Conservation (phyloP, 768 basidiomycete genomes). For the Phylloporus sp. region DNA sequence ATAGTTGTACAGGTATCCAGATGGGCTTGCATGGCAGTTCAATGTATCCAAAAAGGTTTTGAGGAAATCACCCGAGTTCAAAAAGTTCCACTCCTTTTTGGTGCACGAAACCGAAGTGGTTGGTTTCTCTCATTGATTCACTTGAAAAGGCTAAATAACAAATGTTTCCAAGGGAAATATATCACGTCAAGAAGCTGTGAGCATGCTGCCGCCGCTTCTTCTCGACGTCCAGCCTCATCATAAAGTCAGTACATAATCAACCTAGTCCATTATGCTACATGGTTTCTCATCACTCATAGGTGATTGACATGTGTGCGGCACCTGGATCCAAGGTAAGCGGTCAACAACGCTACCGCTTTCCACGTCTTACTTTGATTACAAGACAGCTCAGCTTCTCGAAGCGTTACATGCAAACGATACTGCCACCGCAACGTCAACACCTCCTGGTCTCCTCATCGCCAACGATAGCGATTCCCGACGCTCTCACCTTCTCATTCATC, state of each 20-base stretch:
- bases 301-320: slow-evolving; percentile 97
- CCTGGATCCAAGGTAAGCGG: slow-evolving; percentile 85
- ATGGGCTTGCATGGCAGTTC: slow-evolving; percentile 94
- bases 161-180: slow-evolving; percentile 74
- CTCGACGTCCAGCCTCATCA: slow-evolving; percentile 95
- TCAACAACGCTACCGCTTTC: neutral
- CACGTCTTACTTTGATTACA: slow-evolving; percentile 2
- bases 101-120: slow-evolving; percentile 98
- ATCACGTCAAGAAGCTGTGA: slow-evolving; percentile 94
- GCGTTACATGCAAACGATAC: slow-evolving; percentile 82
- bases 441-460: slow-evolving; percentile 85
- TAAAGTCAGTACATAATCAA: slow-evolving; percentile 40
- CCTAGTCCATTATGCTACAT: neutral
- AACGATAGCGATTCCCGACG: slow-evolving; percentile 95
- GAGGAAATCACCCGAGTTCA: slow-evolving; percentile 85
- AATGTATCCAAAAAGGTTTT: slow-evolving; percentile 86
- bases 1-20: slow-evolving; percentile 70
- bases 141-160: neutral
- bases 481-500: slow-evolving; percentile 95
- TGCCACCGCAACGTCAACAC: slow-evolving; percentile 58
- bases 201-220: slow-evolving; percentile 97
- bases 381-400: slow-evolving; percentile 96
- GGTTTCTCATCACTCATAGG: slow-evolving; percentile 36
- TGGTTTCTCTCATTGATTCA: slow-evolving; percentile 28
- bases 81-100: slow-evolving; percentile 91